Evolutionary conservation across 768 basidiomycete species (phyloP), one percentile per base, ranked within the genome.

Genomic region (Epithele typhae): DNA sequence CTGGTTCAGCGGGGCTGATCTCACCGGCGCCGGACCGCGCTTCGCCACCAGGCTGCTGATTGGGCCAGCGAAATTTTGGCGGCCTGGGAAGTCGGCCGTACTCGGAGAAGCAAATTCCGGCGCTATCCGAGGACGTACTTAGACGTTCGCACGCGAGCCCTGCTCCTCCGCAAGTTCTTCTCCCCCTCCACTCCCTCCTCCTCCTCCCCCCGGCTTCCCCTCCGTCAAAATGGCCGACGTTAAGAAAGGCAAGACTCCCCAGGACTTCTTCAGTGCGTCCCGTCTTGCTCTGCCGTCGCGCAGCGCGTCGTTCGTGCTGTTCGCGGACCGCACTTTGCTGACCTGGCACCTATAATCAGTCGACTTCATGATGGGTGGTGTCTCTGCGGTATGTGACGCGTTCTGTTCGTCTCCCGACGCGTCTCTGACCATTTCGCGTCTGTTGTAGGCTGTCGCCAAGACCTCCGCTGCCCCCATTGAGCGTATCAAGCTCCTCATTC

Each of bases 381-480:
- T 92, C 61, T 91, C 89, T 55, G 88, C 90, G 62, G 87, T 90
- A 68, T 40, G 85, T 74, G 54, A 10, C 1, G 25, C 42, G 9
- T 21, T 7, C n/a, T 11, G 19, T 39, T 19, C 25, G 33, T 24
- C 6, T 24, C 0, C 34, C 8, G 25, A 12, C 51, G 33, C 24
- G 45, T 14, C 49, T 41, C 52, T 66, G 48, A 67, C 46, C 46
- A 45, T 32, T 25, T 50, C 34, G 43, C 49, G 37, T 51, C 27
- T 50, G 50, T 27, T 68, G 22, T 52, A 93, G 91, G 96, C 96
- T 59, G 91, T 98, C 69, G 88, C 96, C 46, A 99, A 99, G 82
- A 98, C 96, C 57, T 89, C 88, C 57, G 96, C 96, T 60, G 96
- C 96, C 55, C 96, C 96, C 72, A 99, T 99, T 64, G 96, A 98